Evolutionary conservation across 2,329 filamentous ascomycete species (phyloP).

Genomic region (Microsporum audouinii): DNA sequence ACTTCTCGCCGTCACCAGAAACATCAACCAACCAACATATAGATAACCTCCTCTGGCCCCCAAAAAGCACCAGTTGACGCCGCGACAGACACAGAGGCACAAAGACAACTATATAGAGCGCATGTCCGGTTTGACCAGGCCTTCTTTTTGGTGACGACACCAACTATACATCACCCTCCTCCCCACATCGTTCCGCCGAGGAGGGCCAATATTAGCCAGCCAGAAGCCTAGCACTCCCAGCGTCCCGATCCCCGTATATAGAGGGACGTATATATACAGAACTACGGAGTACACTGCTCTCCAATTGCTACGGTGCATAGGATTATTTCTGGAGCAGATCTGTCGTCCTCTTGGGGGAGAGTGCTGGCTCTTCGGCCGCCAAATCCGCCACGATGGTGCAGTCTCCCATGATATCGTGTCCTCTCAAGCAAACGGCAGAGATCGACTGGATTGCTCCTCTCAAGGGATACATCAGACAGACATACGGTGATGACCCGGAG

Average conservation of each 20-base stretch:
- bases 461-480: slow-evolving; percentile 84
- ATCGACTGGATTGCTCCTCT: slow-evolving; percentile 94
- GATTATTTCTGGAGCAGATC: not conserved
- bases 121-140: not conserved
- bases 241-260: not conserved
- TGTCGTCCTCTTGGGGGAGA: not conserved
- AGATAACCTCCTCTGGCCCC: too few relatives aligned
- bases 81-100: not conserved
- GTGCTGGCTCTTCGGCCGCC: not conserved
- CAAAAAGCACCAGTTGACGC: not conserved
- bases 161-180: not conserved
- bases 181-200: not conserved
- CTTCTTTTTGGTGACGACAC: not conserved
- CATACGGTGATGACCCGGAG: slow-evolving; percentile 93
- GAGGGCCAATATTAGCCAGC: not conserved
- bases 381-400: slow-evolving; percentile 53
- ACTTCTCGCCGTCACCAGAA: not conserved
- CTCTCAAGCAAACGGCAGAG: slow-evolving; percentile 87
- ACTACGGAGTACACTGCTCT: not conserved
- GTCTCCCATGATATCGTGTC: slow-evolving; percentile 89
- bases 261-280: not conserved
- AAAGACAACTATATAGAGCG: not conserved
- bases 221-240: not conserved
- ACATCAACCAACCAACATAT: not conserved
- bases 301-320: not conserved